A percentile compares a stretch with the other conserved stretches of the same genome.
phyloP scores from a whole-genome alignment of 2,329 filamentous ascomycete genomes.

The Stagonosporopsis rhizophila region DNA sequence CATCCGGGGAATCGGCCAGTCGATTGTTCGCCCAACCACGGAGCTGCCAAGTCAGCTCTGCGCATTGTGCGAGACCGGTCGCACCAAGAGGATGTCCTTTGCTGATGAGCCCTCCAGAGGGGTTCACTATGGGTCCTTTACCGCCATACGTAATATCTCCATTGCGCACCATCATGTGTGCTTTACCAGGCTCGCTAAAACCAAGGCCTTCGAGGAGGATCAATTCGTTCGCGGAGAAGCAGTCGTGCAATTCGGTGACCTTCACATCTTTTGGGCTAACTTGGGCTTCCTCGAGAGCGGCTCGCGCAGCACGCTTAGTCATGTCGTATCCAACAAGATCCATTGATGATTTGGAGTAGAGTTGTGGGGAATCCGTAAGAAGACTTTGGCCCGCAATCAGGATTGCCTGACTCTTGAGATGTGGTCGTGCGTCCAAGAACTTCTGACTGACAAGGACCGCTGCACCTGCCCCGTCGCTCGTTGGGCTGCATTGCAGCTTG shows the following conservation, averaged over 20 bases:
- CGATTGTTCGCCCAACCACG: constrained; percentile 96
- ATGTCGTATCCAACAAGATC: constrained; percentile 91
- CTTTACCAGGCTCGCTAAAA: constrained; percentile 77
- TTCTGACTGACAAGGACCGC: constrained; percentile 86
- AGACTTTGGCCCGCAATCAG: constrained; percentile 86
- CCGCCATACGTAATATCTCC: constrained; percentile 93
- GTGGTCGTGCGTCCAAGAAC: constrained; percentile 83
- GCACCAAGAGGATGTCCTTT: constrained; percentile 95
- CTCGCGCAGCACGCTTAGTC: constrained; percentile 72
- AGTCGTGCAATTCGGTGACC: constrained; percentile 93
- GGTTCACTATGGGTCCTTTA: constrained; percentile 78
- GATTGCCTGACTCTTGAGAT: constrained; percentile 80
- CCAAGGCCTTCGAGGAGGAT: constrained; percentile 84
- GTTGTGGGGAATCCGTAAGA: constrained; percentile 77
- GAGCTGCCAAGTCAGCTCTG: constrained; percentile 93
- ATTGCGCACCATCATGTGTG: constrained; percentile 84
- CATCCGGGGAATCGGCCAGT: constrained; percentile 68
- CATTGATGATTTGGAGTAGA: constrained; percentile 82
- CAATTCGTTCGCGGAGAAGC: constrained; percentile 95
- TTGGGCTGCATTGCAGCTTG: constrained; percentile 95
- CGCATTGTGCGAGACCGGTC: constrained; percentile 90
- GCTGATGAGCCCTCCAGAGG: constrained; percentile 89
- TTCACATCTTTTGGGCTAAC: constrained; percentile 72
- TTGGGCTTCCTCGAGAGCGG: constrained; percentile 75
- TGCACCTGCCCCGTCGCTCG: constrained; percentile 87